These are phyloP conservation scores for Pseudocercospora eumusae DNA, from an alignment of 2,329 filamentous ascomycete genomes.

Conservation along the genomic window DNA sequence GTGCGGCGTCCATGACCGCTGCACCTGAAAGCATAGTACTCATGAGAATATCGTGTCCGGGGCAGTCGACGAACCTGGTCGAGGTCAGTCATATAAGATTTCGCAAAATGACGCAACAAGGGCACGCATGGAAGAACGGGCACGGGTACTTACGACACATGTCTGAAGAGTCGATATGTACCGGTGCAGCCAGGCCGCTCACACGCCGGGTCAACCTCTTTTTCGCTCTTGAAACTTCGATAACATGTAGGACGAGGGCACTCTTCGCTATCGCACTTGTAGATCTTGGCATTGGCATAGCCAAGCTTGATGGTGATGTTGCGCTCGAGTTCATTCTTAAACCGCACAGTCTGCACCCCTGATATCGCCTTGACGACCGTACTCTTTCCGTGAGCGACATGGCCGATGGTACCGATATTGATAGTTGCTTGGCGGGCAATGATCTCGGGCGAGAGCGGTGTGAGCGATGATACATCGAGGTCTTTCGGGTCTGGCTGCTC, in stretches of 20 bases:
- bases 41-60: conserved; percentile 99
- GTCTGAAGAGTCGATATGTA: conserved; percentile 82
- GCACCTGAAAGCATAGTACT: conserved; percentile 99
- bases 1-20: conserved; percentile 97
- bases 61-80: conserved; percentile 86
- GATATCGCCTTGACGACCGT: conserved; percentile 99
- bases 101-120: not conserved
- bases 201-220: conserved; percentile 95
- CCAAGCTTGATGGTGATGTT: conserved; percentile 99
- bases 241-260: conserved; percentile 96
- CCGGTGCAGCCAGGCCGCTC: conserved; percentile 89
- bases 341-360: conserved; percentile 96
- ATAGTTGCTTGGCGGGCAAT: conserved; percentile 98
- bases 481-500: conserved; percentile 91
- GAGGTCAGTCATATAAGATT: conserved; percentile 17
- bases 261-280: conserved; percentile 90
- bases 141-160: conserved; percentile 75
- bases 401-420: conserved; percentile 98
- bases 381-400: conserved; percentile 99
- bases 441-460: conserved; percentile 89
- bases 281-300: conserved; percentile 99
- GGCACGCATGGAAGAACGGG: not conserved
- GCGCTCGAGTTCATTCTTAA: conserved; percentile 99
- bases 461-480: conserved; percentile 77
- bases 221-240: conserved; percentile 96